Evolutionary conservation across 2,329 filamentous ascomycete species (phyloP), one percentile per base, ranked within the genome.

Genomic region (Fusarium pilosicola): DNA sequence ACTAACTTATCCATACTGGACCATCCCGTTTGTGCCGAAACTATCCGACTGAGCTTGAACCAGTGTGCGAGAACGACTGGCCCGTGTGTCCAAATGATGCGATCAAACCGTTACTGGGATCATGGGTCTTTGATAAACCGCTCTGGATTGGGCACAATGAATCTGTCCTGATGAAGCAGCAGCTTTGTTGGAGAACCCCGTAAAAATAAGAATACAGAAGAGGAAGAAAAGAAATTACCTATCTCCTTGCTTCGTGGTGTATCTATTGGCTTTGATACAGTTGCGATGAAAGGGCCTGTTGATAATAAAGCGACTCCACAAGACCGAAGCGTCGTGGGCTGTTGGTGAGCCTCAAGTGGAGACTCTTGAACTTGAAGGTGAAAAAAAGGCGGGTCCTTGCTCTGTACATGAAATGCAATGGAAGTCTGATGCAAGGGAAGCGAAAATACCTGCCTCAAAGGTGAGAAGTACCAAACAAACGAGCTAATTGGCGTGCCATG

Each of bases 51-150:
- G n/a, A 51, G 30, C 39, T 32, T 28, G 48, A 61, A 54, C 36
- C 56, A 72, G 66, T 76, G 76, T 78, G 75, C 55, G 62, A 68
- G 73, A 78, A 78, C 76, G 75, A 78, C 74, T 78, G 76, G 76
- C 74, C 75, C 68, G 74, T 78, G 75, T 69, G 67, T 65, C 69
- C 70, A 65, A 66, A 77, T 75, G 68, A 77, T 75, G 75, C 64
- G 72, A 76, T 42, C 36, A 55, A 68, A 42, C 55, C 60, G 44
- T 62, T 55, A 32, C 71, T 48, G 42, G 67, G 71, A 68, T 74
- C 71, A 72, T 72, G 68, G 71, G 41, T 72, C 54, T 65, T 59
- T 36, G 49, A 48, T 46, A 34, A 69, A 57, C 36, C 52, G 54
- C 38, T 26, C 54, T 66, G 34, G 49, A 51, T 34, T 59, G 39